These are phyloP conservation scores for Oryza glaberrima DNA, from an alignment of 176 grass and related monocot species.

Conservation along the genomic window DNA sequence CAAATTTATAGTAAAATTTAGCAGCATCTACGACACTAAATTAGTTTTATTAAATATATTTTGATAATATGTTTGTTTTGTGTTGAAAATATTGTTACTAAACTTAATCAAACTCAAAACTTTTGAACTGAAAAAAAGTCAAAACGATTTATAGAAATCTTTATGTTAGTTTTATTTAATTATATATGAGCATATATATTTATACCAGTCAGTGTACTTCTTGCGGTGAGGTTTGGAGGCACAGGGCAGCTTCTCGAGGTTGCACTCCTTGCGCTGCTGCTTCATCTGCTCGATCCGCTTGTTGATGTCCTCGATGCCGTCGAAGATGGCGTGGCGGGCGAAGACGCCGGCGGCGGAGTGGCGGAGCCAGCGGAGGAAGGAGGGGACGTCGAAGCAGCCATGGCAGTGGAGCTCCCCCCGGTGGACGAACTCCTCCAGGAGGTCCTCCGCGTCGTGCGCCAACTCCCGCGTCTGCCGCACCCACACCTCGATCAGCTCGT, in stretches of 20 bases:
- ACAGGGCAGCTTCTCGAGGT: background rate
- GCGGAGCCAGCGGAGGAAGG: constrained; percentile 20
- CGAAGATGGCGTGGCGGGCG: constrained; percentile 11
- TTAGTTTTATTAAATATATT: no score
- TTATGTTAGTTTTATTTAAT: background rate
- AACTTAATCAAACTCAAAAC: no score
- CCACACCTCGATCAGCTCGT: constrained; percentile 10
- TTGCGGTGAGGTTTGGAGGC: constrained; percentile 2
- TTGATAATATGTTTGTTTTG: no score
- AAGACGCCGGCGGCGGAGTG: background rate
- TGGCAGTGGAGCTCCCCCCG: constrained; percentile 20
- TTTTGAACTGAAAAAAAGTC: no score
- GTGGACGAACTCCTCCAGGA: constrained; percentile 23
- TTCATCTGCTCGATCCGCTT: background rate
- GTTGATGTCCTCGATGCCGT: background rate
- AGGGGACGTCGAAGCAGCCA: constrained; percentile 22
- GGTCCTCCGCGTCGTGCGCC: constrained; percentile 21
- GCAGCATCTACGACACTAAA: no score
- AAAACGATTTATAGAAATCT: no score
- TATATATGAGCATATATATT: background rate
- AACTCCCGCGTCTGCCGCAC: constrained; percentile 31
- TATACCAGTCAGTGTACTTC: constrained; percentile 20
- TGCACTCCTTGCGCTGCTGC: background rate
- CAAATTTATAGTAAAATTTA: no score
- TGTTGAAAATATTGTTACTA: no score